Percentiles rank a stretch among this genome's conserved stretches.
These are phyloP conservation scores for Fomitopsis serialis DNA, from an alignment of 768 basidiomycete species.

Conservation along the genomic window DNA sequence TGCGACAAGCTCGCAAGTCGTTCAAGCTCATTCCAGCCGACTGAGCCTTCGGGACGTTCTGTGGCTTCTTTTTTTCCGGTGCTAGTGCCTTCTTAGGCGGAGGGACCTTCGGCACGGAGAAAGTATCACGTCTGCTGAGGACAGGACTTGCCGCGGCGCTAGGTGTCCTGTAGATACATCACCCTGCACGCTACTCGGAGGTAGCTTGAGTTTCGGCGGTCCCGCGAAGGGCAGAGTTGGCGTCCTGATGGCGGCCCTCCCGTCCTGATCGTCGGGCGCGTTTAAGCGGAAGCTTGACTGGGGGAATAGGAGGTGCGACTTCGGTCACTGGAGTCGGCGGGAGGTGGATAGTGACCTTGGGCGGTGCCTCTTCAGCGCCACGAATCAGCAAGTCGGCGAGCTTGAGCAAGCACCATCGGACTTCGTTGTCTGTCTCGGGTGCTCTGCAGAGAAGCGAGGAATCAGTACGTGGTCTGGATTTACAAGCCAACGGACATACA, in stretches of 20 bases:
- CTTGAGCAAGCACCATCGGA: slow-evolving; percentile 89
- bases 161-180: slow-evolving; percentile 27
- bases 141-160: slow-evolving; percentile 7
- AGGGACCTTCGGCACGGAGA: slow-evolving; percentile 13
- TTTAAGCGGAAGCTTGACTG: slow-evolving; percentile 48
- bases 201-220: slow-evolving; percentile 58
- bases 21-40: slow-evolving; percentile 69
- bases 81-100: slow-evolving; percentile 27
- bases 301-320: slow-evolving; percentile 45
- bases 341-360: slow-evolving; percentile 83
- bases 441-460: slow-evolving; percentile 38
- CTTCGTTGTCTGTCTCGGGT: slow-evolving; percentile 77
- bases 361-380: slow-evolving; percentile 76
- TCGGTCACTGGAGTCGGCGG: slow-evolving; percentile 69
- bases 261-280: slow-evolving; percentile 29
- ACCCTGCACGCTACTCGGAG: slow-evolving; percentile 23
- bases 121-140: slow-evolving; percentile 7
- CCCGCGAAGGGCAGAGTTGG: slow-evolving; percentile 24
- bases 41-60: slow-evolving; percentile 63
- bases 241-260: slow-evolving; percentile 28
- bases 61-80: slow-evolving; percentile 26
- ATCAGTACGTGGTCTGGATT: neutral
- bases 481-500: slow-evolving; percentile 43
- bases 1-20: slow-evolving; percentile 72
- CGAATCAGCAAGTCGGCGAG: slow-evolving; percentile 85